Evolutionary conservation across 2,329 filamentous ascomycete species (phyloP).

Genomic region (Pseudocercospora cruenta): DNA sequence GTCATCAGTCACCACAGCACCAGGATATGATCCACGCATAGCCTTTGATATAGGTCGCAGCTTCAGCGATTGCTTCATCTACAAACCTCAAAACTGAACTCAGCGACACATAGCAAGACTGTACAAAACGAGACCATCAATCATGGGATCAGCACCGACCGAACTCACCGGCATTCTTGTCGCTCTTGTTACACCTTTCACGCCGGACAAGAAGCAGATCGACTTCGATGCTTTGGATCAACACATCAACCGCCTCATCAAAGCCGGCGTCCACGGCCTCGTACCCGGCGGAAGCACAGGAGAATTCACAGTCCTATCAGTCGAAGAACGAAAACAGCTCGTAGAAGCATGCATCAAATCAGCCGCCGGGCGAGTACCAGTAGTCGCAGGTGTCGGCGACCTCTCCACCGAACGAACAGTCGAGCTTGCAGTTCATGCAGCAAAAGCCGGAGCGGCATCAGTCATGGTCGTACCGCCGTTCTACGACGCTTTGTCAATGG

Average conservation of each 20-base stretch:
- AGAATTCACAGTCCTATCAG: slow-evolving; percentile 53
- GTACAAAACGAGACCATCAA: not conserved
- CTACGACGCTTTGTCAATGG: slow-evolving; percentile 51
- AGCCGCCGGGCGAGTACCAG: slow-evolving; percentile 46
- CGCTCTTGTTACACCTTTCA: slow-evolving; percentile 55
- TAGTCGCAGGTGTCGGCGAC: slow-evolving; percentile 51
- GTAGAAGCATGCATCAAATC: slow-evolving; percentile 45
- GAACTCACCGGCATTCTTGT: slow-evolving; percentile 50
- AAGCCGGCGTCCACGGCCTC: slow-evolving; percentile 53
- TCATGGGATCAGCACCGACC: slow-evolving; percentile 10
- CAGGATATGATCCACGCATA: too few species aligned
- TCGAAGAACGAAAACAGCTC: slow-evolving; percentile 52
- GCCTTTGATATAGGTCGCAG: too few species aligned
- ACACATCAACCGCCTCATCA: slow-evolving; percentile 53
- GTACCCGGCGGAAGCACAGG: slow-evolving; percentile 57
- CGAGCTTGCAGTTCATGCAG: slow-evolving; percentile 48
- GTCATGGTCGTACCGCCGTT: slow-evolving; percentile 57
- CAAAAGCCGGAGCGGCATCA: slow-evolving; percentile 45
- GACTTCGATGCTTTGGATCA: slow-evolving; percentile 45
- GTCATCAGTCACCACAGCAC: too few species aligned
- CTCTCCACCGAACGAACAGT: slow-evolving; percentile 47
- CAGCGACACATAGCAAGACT: too few species aligned
- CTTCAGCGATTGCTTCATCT: too few species aligned
- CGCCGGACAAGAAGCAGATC: slow-evolving; percentile 47
- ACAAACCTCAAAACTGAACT: too few species aligned